A percentile compares a stretch with the other conserved stretches of the same genome.
Conservation (phyloP, 495 filamentous ascomycete species). For the Penicillium argentinense region DNA sequence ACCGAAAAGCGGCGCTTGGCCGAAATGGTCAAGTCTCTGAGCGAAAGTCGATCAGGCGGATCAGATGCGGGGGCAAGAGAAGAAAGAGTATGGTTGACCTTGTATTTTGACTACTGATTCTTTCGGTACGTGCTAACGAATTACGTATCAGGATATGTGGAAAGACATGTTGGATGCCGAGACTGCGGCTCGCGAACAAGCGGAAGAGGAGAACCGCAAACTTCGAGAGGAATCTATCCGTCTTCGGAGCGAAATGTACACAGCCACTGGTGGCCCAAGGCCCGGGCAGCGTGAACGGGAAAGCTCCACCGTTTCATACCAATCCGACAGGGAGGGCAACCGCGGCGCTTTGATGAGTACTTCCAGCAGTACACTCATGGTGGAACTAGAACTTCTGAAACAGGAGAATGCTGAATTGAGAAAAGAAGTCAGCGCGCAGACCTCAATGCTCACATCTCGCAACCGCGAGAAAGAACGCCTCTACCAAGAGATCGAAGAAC, state of each 20-base stretch:
- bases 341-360: conserved; percentile 53
- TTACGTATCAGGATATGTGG: conserved; percentile 67
- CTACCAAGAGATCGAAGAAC: conserved; percentile 94
- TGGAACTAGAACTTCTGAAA: conserved; percentile 73
- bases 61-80: conserved; percentile 76
- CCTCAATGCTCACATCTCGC: conserved; percentile 94
- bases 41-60: conserved; percentile 60
- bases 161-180: conserved; percentile 95
- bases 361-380: conserved; percentile 65
- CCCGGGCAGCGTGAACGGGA: conserved; percentile 54
- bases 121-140: conserved; percentile 1
- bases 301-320: conserved; percentile 61
- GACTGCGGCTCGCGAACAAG: conserved; percentile 82
- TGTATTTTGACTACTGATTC: background rate
- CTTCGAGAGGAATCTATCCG: conserved; percentile 83
- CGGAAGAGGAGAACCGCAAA: conserved; percentile 81
- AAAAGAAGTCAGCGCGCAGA: conserved; percentile 91
- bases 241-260: conserved; percentile 63
- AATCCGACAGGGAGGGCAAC: conserved; percentile 60
- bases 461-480: conserved; percentile 93
- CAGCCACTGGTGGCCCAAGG: conserved; percentile 18
- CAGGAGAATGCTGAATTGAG: conserved; percentile 92
- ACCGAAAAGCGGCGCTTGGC: conserved; percentile 79
- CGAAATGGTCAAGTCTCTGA: conserved; percentile 72
- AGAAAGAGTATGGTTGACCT: conserved; percentile 71